These are phyloP conservation scores for Hericium coralloides DNA, from an alignment of 768 basidiomycete genomes.

Conservation along the genomic window DNA sequence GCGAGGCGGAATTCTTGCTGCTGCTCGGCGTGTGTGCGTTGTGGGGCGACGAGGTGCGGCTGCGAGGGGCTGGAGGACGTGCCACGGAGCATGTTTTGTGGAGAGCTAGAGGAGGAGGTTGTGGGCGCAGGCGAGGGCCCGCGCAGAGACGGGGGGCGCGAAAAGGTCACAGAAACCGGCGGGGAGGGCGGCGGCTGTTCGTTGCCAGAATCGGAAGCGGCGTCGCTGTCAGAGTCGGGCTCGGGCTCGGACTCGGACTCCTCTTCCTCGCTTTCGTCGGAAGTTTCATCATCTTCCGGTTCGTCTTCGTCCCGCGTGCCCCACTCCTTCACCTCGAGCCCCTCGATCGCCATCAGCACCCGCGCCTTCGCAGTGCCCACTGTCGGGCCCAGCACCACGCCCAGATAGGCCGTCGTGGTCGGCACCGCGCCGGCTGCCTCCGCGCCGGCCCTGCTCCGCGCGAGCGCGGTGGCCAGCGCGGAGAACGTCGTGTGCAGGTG, in stretches of 20 bases:
- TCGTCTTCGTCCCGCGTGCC: constrained; percentile 13
- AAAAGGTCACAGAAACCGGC: not conserved
- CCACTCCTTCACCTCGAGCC: constrained; percentile 40
- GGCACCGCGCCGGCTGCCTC: not conserved
- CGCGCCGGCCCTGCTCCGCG: constrained; percentile 17
- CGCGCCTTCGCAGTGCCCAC: constrained; percentile 50
- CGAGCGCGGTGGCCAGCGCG: constrained; percentile 60
- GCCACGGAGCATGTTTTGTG: constrained; percentile 5
- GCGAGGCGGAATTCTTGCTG: constrained; percentile 26
- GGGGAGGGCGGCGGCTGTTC: not conserved
- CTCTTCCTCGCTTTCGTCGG: constrained; percentile 7
- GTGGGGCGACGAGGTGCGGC: not conserved
- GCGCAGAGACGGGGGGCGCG: constrained; percentile 21
- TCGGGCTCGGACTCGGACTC: constrained; percentile 4
- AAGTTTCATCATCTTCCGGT: constrained; percentile 5
- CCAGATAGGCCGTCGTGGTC: constrained; percentile 38
- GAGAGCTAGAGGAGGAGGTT: constrained; percentile 6
- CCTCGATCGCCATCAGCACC: constrained; percentile 56
- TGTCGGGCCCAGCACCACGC: constrained; percentile 59
- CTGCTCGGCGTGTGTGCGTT: constrained; percentile 22
- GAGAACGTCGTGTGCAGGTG: constrained; percentile 71
- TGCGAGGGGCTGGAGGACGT: not conserved
- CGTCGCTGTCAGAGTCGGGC: constrained; percentile 5
- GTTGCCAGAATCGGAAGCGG: not conserved
- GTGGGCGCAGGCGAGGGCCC: constrained; percentile 3